phyloP scores from a whole-genome alignment of 2,329 filamentous ascomycete species.

The Hypocrella siamensis region DNA sequence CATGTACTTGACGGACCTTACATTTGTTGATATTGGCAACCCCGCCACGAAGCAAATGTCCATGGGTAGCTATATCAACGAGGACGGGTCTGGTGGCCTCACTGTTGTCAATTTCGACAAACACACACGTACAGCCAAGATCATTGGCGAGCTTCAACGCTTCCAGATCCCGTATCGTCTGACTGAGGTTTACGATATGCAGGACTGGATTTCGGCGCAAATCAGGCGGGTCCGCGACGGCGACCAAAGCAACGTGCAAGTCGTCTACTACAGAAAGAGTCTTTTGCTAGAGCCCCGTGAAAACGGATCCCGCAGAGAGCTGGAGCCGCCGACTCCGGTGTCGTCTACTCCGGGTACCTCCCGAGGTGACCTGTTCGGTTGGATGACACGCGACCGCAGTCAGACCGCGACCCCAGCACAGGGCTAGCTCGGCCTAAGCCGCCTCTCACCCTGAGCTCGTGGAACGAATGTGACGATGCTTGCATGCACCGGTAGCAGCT shows the following conservation, averaged over 20 bases:
- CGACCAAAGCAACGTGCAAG: conserved; percentile 39
- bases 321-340: conserved; percentile 16
- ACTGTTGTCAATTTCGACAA: conserved; percentile 97
- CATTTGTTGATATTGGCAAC: conserved; percentile 91
- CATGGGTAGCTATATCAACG: conserved; percentile 29
- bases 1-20: conserved; percentile 91
- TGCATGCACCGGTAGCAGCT: no score
- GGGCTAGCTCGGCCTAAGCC: conserved; percentile 2
- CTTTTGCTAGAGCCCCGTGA: conserved; percentile 68
- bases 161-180: conserved; percentile 91
- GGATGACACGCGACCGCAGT: conserved; percentile 34
- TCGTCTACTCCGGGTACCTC: conserved; percentile 13
- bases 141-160: conserved; percentile 87
- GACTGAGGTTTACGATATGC: conserved; percentile 69
- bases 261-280: conserved; percentile 64
- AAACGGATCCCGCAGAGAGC: conserved; percentile 15
- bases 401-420: conserved; percentile 11
- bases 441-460: no score
- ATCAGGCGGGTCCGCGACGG: conserved; percentile 57
- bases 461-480: no score
- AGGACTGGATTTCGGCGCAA: conserved; percentile 81
- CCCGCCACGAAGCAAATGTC: conserved; percentile 63
- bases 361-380: conserved; percentile 29
- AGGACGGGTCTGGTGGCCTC: conserved; percentile 50
- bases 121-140: conserved; percentile 83